Conservation (phyloP, 148 eudicot genomes). For the Diospyros lotus region DNA sequence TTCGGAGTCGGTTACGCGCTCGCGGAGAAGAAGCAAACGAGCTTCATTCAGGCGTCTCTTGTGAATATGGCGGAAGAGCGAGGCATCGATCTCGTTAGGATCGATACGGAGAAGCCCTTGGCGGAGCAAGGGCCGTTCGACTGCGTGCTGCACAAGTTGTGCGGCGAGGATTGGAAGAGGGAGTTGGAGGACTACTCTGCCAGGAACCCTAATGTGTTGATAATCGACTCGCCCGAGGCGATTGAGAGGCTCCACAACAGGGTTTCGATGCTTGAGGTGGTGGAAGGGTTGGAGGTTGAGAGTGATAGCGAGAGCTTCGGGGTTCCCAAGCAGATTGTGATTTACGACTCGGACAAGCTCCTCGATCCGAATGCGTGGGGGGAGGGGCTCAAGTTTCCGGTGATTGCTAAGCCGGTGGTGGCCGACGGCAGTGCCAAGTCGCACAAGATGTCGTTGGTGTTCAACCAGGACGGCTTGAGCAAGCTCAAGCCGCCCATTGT, state of each 20-base stretch:
- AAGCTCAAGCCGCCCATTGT: constrained; percentile 61
- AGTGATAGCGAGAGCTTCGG: constrained; percentile 31
- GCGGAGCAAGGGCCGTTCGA: constrained; percentile 69
- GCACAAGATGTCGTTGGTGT: constrained; percentile 65
- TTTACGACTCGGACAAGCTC: constrained; percentile 31
- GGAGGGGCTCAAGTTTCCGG: constrained; percentile 52
- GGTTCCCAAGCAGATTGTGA: constrained; percentile 47
- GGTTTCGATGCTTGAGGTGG: constrained; percentile 57
- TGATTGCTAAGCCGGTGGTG: constrained; percentile 67
- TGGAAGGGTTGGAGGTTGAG: constrained; percentile 31
- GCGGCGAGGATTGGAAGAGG: constrained; percentile 48
- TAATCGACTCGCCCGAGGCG: constrained; percentile 48
- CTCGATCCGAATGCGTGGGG: constrained; percentile 23
- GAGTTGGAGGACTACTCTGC: constrained; percentile 33
- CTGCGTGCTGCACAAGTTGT: constrained; percentile 56
- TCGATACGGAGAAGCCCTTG: constrained; percentile 42
- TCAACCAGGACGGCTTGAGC: constrained; percentile 35
- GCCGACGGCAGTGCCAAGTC: constrained; percentile 75
- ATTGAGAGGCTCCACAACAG: constrained; percentile 54
- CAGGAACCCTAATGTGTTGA: constrained; percentile 34
- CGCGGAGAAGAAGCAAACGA: constrained; percentile 49
- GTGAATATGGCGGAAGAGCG: constrained; percentile 38
- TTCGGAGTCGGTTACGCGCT: constrained; percentile 63
- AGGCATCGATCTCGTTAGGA: constrained; percentile 46
- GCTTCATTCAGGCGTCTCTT: constrained; percentile 51